Evolutionary conservation across 2,329 filamentous ascomycete genomes (phyloP).

Genomic region (Cercospora zeae-maydis): DNA sequence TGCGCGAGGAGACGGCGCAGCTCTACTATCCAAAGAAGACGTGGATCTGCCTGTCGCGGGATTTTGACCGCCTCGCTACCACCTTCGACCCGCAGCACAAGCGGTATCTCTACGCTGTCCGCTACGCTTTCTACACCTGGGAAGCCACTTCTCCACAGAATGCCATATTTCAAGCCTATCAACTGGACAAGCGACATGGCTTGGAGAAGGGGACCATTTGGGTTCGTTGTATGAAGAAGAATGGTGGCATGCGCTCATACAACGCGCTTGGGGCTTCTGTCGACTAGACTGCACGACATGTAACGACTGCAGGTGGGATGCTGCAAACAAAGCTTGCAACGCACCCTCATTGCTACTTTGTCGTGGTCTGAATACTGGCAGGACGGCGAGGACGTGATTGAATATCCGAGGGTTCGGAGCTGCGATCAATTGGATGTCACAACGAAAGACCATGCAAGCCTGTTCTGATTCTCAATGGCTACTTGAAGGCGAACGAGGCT

Average conservation of each 20-base stretch:
- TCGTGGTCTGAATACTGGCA: not conserved
- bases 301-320: not conserved
- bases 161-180: not conserved
- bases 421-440: not conserved
- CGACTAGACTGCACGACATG: not conserved
- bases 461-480: not conserved
- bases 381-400: not conserved
- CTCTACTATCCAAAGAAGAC: constrained; percentile 12
- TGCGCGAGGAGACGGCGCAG: constrained; percentile 10
- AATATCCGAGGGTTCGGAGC: not conserved
- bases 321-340: not conserved
- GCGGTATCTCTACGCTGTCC: constrained; percentile 5
- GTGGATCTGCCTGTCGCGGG: not conserved
- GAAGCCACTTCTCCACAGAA: not conserved
- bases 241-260: not conserved
- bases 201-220: not conserved
- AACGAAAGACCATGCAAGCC: not conserved
- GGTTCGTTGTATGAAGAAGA: not conserved
- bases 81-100: constrained; percentile 8
- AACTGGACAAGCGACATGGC: not conserved
- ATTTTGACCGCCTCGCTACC: not conserved
- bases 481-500: not conserved
- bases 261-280: not conserved
- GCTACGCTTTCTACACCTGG: not conserved
- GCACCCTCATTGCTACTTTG: not conserved